Conservation (phyloP, 164 flowering plant genomes). For the Houttuynia cordata region DNA sequence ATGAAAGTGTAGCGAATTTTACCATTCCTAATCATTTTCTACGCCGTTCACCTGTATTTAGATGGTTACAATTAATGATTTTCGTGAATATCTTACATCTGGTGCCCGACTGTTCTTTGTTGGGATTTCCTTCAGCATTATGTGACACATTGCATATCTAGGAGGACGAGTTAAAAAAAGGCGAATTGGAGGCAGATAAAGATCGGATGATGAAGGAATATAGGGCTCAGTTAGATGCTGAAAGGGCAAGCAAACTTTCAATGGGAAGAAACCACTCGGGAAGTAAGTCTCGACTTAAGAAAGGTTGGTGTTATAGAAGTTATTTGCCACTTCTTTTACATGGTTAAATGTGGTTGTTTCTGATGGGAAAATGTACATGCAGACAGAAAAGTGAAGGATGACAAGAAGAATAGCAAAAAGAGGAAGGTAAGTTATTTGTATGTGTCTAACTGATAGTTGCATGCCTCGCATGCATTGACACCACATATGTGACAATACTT, state of each 20-base stretch:
- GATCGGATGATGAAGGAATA: conserved; percentile 95
- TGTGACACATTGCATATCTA: conserved; percentile 15
- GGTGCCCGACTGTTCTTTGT: background rate
- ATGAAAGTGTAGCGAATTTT: too few species aligned
- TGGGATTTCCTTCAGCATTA: background rate
- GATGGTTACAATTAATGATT: too few species aligned
- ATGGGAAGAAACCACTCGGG: conserved; percentile 71
- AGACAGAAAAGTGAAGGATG: conserved; percentile 70
- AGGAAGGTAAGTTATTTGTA: conserved; percentile 52
- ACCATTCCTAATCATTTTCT: too few species aligned
- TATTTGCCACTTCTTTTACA: background rate
- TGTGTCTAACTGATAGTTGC: background rate
- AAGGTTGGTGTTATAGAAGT: conserved; percentile 26
- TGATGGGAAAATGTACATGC: conserved; percentile 16
- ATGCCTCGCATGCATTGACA: background rate
- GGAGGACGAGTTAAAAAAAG: conserved; percentile 89
- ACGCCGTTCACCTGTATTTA: too few species aligned
- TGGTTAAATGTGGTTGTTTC: background rate
- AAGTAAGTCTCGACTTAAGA: conserved; percentile 47
- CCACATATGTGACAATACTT: background rate
- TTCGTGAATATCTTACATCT: too few species aligned
- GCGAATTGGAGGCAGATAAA: conserved; percentile 85
- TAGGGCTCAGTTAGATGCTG: conserved; percentile 95
- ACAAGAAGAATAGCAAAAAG: conserved; percentile 71
- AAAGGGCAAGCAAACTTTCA: conserved; percentile 85